Evolutionary conservation across 2,329 filamentous ascomycete species (phyloP), one percentile per base, ranked within the genome.

Genomic region (Claviceps spartinae): DNA sequence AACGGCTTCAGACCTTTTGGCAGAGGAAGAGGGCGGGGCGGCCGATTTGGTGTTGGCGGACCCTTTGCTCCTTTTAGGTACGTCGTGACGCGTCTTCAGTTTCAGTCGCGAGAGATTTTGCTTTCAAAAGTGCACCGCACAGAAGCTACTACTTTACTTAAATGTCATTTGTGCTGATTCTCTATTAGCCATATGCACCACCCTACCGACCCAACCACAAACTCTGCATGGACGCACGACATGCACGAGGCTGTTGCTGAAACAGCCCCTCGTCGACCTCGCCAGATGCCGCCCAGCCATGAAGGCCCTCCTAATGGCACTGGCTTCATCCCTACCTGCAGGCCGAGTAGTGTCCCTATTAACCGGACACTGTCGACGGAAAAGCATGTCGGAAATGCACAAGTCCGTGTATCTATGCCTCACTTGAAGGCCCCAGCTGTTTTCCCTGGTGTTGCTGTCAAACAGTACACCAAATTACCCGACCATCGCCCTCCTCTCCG

Each of bases 401-500:
- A 89, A 54, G 81, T 97, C 50, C 81, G 90, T 45, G 85, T 97
- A 18, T 86, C 78, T 57, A 72, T 98, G 48, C 85, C 88, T 2
- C 78, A 80, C 22, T 86, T 94, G 79, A 79, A 82, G 59, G 76
- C 77, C 34, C 79, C 88, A 5, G 78, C 85, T 46, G 70, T 79
- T 43, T 88, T 91, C 64, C 74, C 86, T 34, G 83, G 83, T 55
- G 81, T 95, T 57, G 81, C 86, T 47, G 82, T 94, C 58, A 93
- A 88, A 66, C 86, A 93, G 62, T 91, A 98, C 68, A 96, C 89
- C 42, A 89, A 91, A 60, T 79, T 98, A 48, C 93, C 93, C 20
- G 88, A 97, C 64, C 93, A 97, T 67, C 83, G 93, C 22, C 93
- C 93, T 20, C 93, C 93, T 49, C 78, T 98, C 48, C 86, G 93